A percentile compares a stretch with the other conserved stretches of the same genome.
Conservation (phyloP, 2,329 filamentous ascomycete species). For the Colletotrichum somersetense region DNA sequence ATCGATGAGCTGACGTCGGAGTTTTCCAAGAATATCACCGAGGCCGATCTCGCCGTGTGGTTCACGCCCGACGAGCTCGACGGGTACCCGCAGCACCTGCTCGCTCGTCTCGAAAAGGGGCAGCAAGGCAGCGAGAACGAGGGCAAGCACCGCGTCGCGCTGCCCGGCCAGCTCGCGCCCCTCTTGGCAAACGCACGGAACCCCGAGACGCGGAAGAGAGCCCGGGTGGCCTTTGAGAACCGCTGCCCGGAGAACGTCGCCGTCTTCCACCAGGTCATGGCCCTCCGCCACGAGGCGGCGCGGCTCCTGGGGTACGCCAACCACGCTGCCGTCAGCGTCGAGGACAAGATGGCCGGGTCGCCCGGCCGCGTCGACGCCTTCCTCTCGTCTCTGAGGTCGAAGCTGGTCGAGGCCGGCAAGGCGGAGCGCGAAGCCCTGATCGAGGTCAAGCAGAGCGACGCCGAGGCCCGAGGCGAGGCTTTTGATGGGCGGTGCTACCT, state of each 20-base stretch:
- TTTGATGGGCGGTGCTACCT: conserved; percentile 63
- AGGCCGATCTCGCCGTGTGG: not conserved
- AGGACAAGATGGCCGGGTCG: conserved; percentile 89
- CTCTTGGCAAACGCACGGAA: conserved; percentile 80
- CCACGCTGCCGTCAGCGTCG: conserved; percentile 81
- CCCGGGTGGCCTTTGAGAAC: not conserved
- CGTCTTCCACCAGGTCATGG: conserved; percentile 80
- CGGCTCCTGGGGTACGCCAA: conserved; percentile 81
- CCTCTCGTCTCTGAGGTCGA: conserved; percentile 48
- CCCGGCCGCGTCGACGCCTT: conserved; percentile 80
- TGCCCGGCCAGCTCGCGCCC: conserved; percentile 86
- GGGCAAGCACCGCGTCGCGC: conserved; percentile 79
- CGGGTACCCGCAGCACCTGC: not conserved
- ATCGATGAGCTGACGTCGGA: not conserved
- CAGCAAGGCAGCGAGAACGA: conserved; percentile 68
- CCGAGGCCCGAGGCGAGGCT: conserved; percentile 48
- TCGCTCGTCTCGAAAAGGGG: conserved; percentile 76
- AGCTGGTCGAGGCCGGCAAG: conserved; percentile 61
- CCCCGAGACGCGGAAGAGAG: conserved; percentile 67
- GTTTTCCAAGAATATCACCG: not conserved
- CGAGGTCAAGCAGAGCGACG: conserved; percentile 62
- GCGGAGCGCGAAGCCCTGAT: conserved; percentile 64
- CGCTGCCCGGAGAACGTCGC: conserved; percentile 60
- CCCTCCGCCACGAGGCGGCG: conserved; percentile 82
- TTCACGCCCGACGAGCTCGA: conserved; percentile 7